Evolutionary conservation across 2,329 filamentous ascomycete genomes (phyloP).

Genomic region (Oidium heveae): DNA sequence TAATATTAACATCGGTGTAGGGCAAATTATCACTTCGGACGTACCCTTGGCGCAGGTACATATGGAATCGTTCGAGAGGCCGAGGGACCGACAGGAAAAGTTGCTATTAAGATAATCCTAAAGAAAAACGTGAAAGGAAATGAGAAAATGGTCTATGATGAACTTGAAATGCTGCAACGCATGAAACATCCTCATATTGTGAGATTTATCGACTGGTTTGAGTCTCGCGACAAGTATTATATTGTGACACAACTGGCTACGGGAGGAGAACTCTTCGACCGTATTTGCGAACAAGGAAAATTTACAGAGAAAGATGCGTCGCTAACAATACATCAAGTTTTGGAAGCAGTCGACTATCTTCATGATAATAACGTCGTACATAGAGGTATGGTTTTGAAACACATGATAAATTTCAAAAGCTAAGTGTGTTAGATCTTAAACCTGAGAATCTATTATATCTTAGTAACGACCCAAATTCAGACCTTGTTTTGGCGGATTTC

Average conservation of each 20-base stretch:
- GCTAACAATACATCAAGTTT: constrained; percentile 80
- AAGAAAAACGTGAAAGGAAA: constrained; percentile 99
- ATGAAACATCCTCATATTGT: constrained; percentile 91
- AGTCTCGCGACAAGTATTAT: constrained; percentile 99
- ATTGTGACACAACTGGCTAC: constrained; percentile 93
- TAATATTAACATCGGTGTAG: constrained; percentile 19
- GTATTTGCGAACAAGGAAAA: constrained; percentile 92
- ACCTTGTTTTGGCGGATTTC: constrained; percentile 86
- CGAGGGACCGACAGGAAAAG: constrained; percentile 60
- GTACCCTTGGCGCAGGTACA: constrained; percentile 83
- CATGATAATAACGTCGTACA: constrained; percentile 91
- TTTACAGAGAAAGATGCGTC: constrained; percentile 92
- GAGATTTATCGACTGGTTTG: constrained; percentile 95
- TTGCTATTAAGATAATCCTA: constrained; percentile 94
- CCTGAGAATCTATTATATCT: constrained; percentile 94
- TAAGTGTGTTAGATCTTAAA: constrained; percentile 50
- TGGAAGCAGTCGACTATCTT: constrained; percentile 81
- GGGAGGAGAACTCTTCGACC: constrained; percentile 88
- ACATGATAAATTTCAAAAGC: not conserved
- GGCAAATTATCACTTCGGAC: constrained; percentile 72
- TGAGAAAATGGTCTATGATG: constrained; percentile 96
- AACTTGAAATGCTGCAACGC: constrained; percentile 76
- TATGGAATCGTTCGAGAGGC: constrained; percentile 97
- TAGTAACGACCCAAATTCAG: constrained; percentile 49
- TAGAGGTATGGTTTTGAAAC: constrained; percentile 31